A percentile compares a stretch with the other conserved stretches of the same genome.
Conservation (phyloP, 1,139 yeast species). For the Candida tropicalis region DNA sequence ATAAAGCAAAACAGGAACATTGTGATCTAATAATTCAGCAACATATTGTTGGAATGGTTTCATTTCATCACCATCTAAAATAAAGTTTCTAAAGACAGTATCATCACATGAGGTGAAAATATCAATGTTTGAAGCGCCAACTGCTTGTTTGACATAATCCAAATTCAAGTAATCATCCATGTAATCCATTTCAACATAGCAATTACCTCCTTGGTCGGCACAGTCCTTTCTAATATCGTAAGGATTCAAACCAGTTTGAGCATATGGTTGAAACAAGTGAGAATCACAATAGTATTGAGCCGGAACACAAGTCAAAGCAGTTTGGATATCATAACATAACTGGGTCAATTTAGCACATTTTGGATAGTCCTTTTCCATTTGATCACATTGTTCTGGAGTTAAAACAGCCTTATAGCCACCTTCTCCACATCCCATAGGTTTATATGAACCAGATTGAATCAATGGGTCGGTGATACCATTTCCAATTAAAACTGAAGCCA, state of each 20-base stretch:
- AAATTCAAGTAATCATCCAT: conserved; percentile 39
- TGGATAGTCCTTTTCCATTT: conserved; percentile 58
- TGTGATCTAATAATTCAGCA: conserved; percentile 56
- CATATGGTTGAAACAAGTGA: conserved; percentile 22
- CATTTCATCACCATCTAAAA: conserved; percentile 70
- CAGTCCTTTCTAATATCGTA: conserved; percentile 90
- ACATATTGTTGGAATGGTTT: conserved; percentile 80
- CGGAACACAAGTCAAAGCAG: conserved; percentile 89
- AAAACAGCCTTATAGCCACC: conserved; percentile 77
- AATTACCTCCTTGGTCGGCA: conserved; percentile 63
- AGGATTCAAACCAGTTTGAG: conserved; percentile 71
- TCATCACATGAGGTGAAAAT: conserved; percentile 83
- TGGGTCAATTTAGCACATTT: conserved; percentile 80
- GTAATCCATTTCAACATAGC: conserved; percentile 53
- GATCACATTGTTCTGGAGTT: conserved; percentile 60
- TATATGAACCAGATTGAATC: conserved; percentile 67
- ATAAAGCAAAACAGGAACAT: conserved; percentile 70
- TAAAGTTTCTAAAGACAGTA: conserved; percentile 77
- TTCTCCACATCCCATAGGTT: conserved; percentile 83
- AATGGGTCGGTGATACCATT: conserved; percentile 82
- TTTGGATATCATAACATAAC: conserved; percentile 74
- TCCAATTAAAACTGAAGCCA: conserved; percentile 75
- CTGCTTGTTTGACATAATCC: conserved; percentile 57
- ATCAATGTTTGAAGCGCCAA: conserved; percentile 87
- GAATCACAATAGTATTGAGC: conserved; percentile 68